These are phyloP conservation scores for Balakata baccata DNA, from an alignment of 345 rosid species.

Conservation along the genomic window DNA sequence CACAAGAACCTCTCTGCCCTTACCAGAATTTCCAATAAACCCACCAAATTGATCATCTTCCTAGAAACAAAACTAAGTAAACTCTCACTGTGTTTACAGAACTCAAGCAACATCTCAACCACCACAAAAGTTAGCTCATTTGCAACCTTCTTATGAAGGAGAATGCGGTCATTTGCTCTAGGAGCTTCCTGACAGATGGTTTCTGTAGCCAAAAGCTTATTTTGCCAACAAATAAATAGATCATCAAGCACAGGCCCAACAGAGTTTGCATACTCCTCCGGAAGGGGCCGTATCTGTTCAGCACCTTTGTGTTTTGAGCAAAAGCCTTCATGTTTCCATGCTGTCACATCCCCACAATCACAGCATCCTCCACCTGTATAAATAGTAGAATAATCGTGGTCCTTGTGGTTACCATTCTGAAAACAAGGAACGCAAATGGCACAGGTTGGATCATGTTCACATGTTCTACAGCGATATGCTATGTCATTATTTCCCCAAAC, in stretches of 20 bases:
- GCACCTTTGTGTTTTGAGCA: slow-evolving; percentile 91
- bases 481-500: slow-evolving; percentile 94
- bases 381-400: slow-evolving; percentile 73
- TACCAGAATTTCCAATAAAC: slow-evolving; percentile 66
- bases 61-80: slow-evolving; percentile 82
- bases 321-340: slow-evolving; percentile 92
- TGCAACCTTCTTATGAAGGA: slow-evolving; percentile 39
- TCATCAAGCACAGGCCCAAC: slow-evolving; percentile 76
- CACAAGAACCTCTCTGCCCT: slow-evolving; percentile 69
- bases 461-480: slow-evolving; percentile 81
- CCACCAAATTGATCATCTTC: slow-evolving; percentile 49
- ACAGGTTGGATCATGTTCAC: slow-evolving; percentile 89
- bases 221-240: slow-evolving; percentile 58
- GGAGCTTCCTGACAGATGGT: slow-evolving; percentile 31
- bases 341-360: slow-evolving; percentile 96
- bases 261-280: slow-evolving; percentile 55
- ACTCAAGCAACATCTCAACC: slow-evolving; percentile 81
- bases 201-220: slow-evolving; percentile 52
- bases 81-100: slow-evolving; percentile 75
- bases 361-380: slow-evolving; percentile 94
- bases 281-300: slow-evolving; percentile 85
- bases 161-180: slow-evolving; percentile 29
- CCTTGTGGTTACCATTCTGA: slow-evolving; percentile 65
- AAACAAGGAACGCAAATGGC: slow-evolving; percentile 95
- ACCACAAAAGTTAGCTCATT: slow-evolving; percentile 62